Evolutionary conservation across 1,139 yeast genomes (phyloP).

Genomic region (Arxiozyma slooffiae): DNA sequence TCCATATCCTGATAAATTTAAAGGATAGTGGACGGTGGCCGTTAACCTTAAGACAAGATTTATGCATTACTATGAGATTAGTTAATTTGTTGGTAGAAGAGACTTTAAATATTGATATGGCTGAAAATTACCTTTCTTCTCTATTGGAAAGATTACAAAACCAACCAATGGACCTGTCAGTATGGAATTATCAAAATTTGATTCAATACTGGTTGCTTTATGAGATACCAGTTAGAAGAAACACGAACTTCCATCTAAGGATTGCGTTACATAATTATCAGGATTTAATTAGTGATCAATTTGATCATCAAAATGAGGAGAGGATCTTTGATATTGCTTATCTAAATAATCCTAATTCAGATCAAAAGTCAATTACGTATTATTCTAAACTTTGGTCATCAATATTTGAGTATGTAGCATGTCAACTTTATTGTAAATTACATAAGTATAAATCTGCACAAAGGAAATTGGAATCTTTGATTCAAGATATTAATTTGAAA

Average conservation of each 20-base stretch:
- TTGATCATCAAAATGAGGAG: background rate
- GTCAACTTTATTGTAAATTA: conserved; percentile 10
- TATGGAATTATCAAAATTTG: conserved; percentile 16
- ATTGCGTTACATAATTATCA: conserved; percentile 22
- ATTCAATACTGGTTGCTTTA: conserved; percentile 20
- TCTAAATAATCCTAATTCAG: no score
- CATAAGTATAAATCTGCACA: conserved; percentile 8
- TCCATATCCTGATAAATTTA: conserved; percentile 15
- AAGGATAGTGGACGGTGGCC: conserved; percentile 12
- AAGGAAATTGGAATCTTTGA: conserved; percentile 7
- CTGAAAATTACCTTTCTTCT: conserved; percentile 23
- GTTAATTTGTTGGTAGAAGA: conserved; percentile 20
- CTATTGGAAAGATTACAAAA: conserved; percentile 19
- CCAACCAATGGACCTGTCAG: conserved; percentile 10
- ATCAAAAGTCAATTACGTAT: background rate
- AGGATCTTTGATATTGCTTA: conserved; percentile 1
- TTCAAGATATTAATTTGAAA: background rate
- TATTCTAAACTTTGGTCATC: conserved; percentile 12
- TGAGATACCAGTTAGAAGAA: conserved; percentile 15
- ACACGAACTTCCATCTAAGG: conserved; percentile 14
- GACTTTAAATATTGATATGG: conserved; percentile 22
- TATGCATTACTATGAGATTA: conserved; percentile 18
- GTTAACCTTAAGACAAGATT: conserved; percentile 22
- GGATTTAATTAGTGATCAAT: conserved; percentile 8
- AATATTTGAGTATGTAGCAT: conserved; percentile 12